Base-by-base conservation (phyloP, 2,329 filamentous ascomycete genomes). In the Pseudogymnoascus pannorum region DNA sequence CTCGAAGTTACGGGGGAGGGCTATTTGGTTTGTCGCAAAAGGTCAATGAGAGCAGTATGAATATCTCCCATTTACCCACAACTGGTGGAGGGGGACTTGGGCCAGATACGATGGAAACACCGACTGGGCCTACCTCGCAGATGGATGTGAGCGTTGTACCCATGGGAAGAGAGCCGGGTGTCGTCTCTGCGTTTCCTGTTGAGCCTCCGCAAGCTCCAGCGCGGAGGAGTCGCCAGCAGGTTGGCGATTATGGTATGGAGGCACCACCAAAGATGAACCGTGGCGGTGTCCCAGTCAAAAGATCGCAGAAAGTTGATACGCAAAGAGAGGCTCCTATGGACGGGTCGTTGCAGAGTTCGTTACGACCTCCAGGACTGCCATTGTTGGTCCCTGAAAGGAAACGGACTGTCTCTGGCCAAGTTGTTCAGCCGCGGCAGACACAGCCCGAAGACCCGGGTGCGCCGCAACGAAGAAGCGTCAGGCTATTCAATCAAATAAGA, bases 381-480 rank as follows among this genome's bases (percentile, higher is more conserved):
- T 60, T 66, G 60, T 59, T 63, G 16, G 78, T 76, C 3, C 75
- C 79, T 12, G 89, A 92, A 63, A 85, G 92, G 72, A 97, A 97
- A 76, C 86, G 93, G 67, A 97, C 92, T 1, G 84, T 96, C n/a
- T 96, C 93, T 40, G 93, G 93, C 3, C 91, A 96, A 67, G 82
- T 81, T 12, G 83, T 82, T 57, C 82, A 74, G 64, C 77, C 77
- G 57, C 76, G 74, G 65, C 80, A 77, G 60, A 68, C 72, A 51
- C 83, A 82, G 60, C 73, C 75, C 3, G 81, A 86, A 63, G 88
- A 91, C 67, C 82, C 83, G 40, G 80, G 81, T 40, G 81, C 79
- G 16, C 81, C 83, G 2, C 85, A 87, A 66, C 80, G 89, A 68
- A 81, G 89, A 67, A 92, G 89, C 69, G 87, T 87, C 18, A 82